These are phyloP conservation scores for Pichia sp. DNA, from an alignment of 1,139 yeast species.

Conservation along the genomic window DNA sequence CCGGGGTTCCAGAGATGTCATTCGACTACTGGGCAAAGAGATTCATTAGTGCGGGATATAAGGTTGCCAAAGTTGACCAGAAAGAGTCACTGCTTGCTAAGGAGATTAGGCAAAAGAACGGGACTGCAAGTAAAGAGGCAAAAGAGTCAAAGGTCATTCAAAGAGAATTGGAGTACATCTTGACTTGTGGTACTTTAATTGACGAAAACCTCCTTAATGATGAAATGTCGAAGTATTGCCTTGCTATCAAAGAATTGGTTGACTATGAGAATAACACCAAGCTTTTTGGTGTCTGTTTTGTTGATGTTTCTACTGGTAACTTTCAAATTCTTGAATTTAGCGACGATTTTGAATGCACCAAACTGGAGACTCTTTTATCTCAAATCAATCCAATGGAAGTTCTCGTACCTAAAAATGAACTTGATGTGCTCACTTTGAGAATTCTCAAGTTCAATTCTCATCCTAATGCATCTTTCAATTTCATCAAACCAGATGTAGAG, in stretches of 20 bases:
- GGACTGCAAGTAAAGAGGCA: slow-evolving; percentile 29
- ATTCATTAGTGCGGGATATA: slow-evolving; percentile 85
- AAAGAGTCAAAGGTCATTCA: slow-evolving; percentile 88
- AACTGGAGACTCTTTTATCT: slow-evolving; percentile 81
- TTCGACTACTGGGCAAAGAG: slow-evolving; percentile 97
- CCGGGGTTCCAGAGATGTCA: slow-evolving; percentile 98
- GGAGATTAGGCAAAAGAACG: slow-evolving; percentile 71
- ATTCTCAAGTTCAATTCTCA: slow-evolving; percentile 70
- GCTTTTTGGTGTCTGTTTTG: slow-evolving; percentile 77
- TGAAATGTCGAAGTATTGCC: slow-evolving; percentile 87
- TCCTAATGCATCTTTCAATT: slow-evolving; percentile 76
- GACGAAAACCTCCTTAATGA: slow-evolving; percentile 83
- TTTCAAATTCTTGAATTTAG: slow-evolving; percentile 63
- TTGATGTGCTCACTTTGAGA: slow-evolving; percentile 61
- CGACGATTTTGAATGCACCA: slow-evolving; percentile 80
- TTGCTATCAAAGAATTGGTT: slow-evolving; percentile 63
- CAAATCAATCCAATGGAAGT: slow-evolving; percentile 88
- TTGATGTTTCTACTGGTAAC: slow-evolving; percentile 89
- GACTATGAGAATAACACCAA: slow-evolving; percentile 36
- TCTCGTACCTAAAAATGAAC: slow-evolving; percentile 65
- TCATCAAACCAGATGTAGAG: slow-evolving; percentile 63
- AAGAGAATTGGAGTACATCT: slow-evolving; percentile 79
- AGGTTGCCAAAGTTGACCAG: slow-evolving; percentile 95
- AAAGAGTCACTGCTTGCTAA: slow-evolving; percentile 85
- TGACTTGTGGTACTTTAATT: slow-evolving; percentile 92